These are phyloP conservation scores for Akanthomyces muscarius DNA, from an alignment of 2,329 filamentous ascomycete species.

Conservation along the genomic window DNA sequence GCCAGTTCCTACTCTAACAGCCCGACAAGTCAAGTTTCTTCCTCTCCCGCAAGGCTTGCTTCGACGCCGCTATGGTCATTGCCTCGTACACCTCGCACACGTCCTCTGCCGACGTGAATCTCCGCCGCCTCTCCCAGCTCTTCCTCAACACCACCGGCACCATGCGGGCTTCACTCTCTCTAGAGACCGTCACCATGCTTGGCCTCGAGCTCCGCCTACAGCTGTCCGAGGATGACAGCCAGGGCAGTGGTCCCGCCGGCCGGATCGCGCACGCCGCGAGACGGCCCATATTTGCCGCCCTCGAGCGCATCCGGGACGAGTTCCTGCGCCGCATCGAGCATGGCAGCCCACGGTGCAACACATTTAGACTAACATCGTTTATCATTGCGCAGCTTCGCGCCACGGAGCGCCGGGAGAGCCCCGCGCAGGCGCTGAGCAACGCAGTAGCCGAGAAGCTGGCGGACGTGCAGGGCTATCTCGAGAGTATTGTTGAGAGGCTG, in stretches of 20 bases:
- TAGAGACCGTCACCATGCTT: slow-evolving; percentile 8
- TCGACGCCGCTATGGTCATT: slow-evolving; percentile 5
- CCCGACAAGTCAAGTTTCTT: not conserved
- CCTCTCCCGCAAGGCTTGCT: not conserved
- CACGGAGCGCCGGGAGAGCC: not conserved
- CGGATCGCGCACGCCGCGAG: not conserved
- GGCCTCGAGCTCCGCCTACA: slow-evolving; percentile 7
- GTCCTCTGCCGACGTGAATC: not conserved
- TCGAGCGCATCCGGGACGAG: not conserved
- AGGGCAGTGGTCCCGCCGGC: not conserved
- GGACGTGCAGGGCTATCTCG: not conserved
- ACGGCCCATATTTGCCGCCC: not conserved
- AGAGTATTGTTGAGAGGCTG: not conserved
- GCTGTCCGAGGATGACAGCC: slow-evolving; percentile 4
- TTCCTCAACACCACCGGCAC: not conserved
- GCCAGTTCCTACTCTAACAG: not conserved
- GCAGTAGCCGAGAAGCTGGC: not conserved
- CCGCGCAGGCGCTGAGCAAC: not conserved
- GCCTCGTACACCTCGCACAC: not conserved
- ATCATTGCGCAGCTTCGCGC: not conserved
- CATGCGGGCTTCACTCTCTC: not conserved
- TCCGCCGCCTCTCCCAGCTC: not conserved
- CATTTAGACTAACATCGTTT: not conserved
- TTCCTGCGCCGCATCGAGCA: not conserved
- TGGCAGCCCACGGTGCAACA: slow-evolving; percentile 5